phyloP scores from a whole-genome alignment of 345 rosid genomes.

The Rhizophora mangle region DNA sequence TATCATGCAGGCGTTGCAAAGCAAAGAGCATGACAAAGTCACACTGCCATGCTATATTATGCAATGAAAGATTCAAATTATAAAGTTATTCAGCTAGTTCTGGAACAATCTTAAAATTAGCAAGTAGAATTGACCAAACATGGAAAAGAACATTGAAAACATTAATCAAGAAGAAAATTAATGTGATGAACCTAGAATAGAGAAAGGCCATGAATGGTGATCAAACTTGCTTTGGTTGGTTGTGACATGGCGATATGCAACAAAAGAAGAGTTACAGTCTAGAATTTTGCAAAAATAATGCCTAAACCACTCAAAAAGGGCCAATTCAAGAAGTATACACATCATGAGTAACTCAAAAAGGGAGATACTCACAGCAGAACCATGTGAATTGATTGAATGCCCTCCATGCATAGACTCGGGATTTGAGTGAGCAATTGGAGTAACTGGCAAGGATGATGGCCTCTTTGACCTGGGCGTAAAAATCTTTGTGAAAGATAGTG shows the following conservation, averaged over 20 bases:
- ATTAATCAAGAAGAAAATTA: neutral
- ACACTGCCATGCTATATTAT: neutral
- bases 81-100: neutral
- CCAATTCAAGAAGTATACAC: neutral
- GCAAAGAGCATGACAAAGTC: neutral
- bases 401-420: conserved; percentile 89
- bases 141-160: no score
- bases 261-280: neutral
- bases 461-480: conserved; percentile 52
- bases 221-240: neutral
- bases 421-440: conserved; percentile 71
- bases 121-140: neutral
- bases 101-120: neutral
- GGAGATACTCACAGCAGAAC: conserved; percentile 42
- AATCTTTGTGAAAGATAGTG: conserved; percentile 54
- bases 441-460: conserved; percentile 66
- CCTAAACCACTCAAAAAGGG: neutral
- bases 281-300: conserved; percentile 1
- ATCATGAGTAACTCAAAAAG: neutral
- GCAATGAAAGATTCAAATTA: neutral
- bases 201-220: neutral
- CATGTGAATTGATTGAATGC: conserved; percentile 33
- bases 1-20: neutral
- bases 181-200: no score
- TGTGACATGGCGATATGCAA: neutral